Evolutionary conservation across 1,284 basidiomycete species (phyloP).

Genomic region (Flammula alnicola): DNA sequence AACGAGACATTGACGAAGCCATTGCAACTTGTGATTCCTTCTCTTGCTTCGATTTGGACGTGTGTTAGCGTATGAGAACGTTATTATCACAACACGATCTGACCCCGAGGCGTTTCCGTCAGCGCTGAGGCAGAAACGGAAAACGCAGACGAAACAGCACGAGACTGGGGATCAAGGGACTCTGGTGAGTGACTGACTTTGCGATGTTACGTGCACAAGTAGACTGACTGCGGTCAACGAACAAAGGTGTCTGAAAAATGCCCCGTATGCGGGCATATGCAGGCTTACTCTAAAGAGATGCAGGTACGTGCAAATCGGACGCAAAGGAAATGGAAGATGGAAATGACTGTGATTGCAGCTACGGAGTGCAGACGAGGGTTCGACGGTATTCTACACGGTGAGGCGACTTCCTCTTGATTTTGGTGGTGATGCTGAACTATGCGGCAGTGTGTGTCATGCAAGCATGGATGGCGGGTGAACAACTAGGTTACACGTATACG

Average conservation of each 20-base stretch:
- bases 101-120: constrained; percentile 96
- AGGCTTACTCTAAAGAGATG: constrained; percentile 79
- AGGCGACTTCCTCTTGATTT: constrained; percentile 29
- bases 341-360: constrained; percentile 51
- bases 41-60: background rate
- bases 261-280: constrained; percentile 85
- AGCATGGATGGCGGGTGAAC: constrained; percentile 79
- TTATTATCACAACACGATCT: constrained; percentile 88
- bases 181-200: constrained; percentile 50
- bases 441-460: constrained; percentile 68
- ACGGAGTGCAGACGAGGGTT: constrained; percentile 89
- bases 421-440: constrained; percentile 6
- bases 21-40: background rate
- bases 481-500: constrained; percentile 83
- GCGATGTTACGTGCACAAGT: constrained; percentile 12
- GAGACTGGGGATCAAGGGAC: constrained; percentile 77
- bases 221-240: constrained; percentile 8
- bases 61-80: constrained; percentile 87
- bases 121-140: constrained; percentile 84
- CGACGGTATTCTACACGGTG: constrained; percentile 83
- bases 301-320: constrained; percentile 53
- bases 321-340: background rate
- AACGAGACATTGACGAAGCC: constrained; percentile 3
- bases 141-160: constrained; percentile 87
- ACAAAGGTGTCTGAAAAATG: constrained; percentile 90